Base-by-base conservation (phyloP, 225 moss, liverwort and hornwort species). In the Anthoceros angustus region DNA sequence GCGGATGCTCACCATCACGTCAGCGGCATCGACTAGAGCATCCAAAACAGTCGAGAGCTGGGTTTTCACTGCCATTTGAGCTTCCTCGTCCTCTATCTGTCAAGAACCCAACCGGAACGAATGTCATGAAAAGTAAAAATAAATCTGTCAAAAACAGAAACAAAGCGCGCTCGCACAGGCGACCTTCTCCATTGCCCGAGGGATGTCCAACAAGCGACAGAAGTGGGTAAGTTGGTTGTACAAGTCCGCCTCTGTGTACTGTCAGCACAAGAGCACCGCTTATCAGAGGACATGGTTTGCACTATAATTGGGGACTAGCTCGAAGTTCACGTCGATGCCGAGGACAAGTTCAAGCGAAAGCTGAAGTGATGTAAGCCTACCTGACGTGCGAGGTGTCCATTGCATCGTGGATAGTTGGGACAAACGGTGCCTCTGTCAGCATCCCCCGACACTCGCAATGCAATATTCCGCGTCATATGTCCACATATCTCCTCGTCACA, bases 401-500 rank as follows among this genome's bases (percentile, higher is more conserved):
- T 87, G 73, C 98, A 98, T 41, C 92, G 84, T 68, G 98, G 98
- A 78, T 98, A 92, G 63, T 87, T 87, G 25, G 98, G 89, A 70
- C 98, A 98, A 12, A 98, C 92, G 6, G 86, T 87, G 61, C 98
- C 98, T 45, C 83, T 87, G 55, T 98, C 89, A 48, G 80, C 87
- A 68, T 92, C 98, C 20, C 92, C 98, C 12, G 92, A 78, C 38
- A 86, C 85, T 73, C 89, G 80, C 40, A 92, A 76, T 63, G 84
- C 81, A 20, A 98, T 73, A 39, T 98, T 89, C 55, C 92, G 82
- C 23, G 89, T 83, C 24, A 83, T 82, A 40, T 79, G 92, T 42
- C 98, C 98, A 73, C 98, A 98, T 66, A 86, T 89, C 70, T 92
- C 92, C 65, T 98, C 98, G 71, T 98, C 98, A 68, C 98, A 98